Evolutionary conservation across 2,329 filamentous ascomycete genomes (phyloP), one percentile per base, ranked within the genome.

Genomic region (Pseudocercospora eumusae): DNA sequence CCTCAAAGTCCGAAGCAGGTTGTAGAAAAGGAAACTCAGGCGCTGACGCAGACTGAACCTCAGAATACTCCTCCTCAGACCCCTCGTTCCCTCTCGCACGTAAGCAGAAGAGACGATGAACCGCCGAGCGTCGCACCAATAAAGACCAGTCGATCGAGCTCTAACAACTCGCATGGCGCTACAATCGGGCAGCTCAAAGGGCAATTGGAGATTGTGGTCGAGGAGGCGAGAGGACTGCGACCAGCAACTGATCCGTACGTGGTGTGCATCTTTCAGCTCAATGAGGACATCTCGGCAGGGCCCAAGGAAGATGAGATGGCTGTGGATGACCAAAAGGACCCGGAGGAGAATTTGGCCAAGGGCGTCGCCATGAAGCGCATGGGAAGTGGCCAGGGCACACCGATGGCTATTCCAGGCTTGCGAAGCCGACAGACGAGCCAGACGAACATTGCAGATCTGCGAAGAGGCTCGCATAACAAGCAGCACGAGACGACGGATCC

Each of bases 31-130:
- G 82, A 89, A 65, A 69, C 64, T 47, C 65, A 65, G 68, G 67
- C 88, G 90, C 93, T 97, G 92, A 97, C 92, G 86, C 84, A 87
- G 84, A 86, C 86, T 79, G 81, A 82, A 78, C 79, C 75, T 82
- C 96, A 97, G 93, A 96, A 92, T 82, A 95, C 91, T 71, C 90
- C 92, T 70, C 88, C 92, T 64, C 93, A 93, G 69, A 96, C 93
- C 60, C 93, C 92, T 67, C 88, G 93, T 79, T 90, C 93, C 63
- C 86, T 93, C 73, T 96, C 92, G 60, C 83, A 85, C 76, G 85
- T 86, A 72, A 81, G 79, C 73, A 80, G 77, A 68, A 67, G 66
- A 61, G 69, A 67, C 54, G 70, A 71, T 31, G 65, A 69, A 49
- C 53, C 57, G 33, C 49, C 59, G 33, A 59, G 57, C 58, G 66